Evolutionary conservation across 1,139 yeast species (phyloP).

Genomic region (Yueomyces sp.): DNA sequence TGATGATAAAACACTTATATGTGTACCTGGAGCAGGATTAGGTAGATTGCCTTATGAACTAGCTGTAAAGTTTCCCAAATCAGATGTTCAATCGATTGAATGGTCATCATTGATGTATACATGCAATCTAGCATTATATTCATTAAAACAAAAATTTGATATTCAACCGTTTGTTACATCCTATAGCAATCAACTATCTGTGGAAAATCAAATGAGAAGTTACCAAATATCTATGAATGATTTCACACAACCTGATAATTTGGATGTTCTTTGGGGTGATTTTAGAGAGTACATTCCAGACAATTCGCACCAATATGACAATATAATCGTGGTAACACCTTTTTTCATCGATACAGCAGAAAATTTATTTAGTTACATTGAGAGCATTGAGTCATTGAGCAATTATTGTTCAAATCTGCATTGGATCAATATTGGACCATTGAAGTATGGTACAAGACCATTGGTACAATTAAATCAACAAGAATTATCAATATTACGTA

Average conservation of each 20-base stretch:
- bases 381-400: slow-evolving; percentile 42
- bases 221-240: slow-evolving; percentile 27
- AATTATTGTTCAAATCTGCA: slow-evolving; percentile 33
- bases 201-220: slow-evolving; percentile 41
- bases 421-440: slow-evolving; percentile 82
- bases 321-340: slow-evolving; percentile 52
- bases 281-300: slow-evolving; percentile 37
- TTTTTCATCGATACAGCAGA: slow-evolving; percentile 85
- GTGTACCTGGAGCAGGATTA: slow-evolving; percentile 73
- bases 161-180: slow-evolving; percentile 61
- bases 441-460: slow-evolving; percentile 83
- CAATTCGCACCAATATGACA: slow-evolving; percentile 23
- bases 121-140: slow-evolving; percentile 45
- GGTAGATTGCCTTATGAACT: slow-evolving; percentile 61
- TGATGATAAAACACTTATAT: slow-evolving; percentile 31
- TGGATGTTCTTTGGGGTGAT: slow-evolving; percentile 48
- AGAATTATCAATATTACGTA: slow-evolving; percentile 43
- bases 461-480: slow-evolving; percentile 57
- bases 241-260: slow-evolving; percentile 31
- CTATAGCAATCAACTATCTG: slow-evolving; percentile 51
- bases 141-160: slow-evolving; percentile 7
- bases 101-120: slow-evolving; percentile 59
- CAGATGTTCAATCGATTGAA: slow-evolving; percentile 57
- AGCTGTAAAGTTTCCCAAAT: slow-evolving; percentile 26
- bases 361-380: slow-evolving; percentile 59